These are phyloP conservation scores for Microsporum ferrugineum DNA, from an alignment of 2,329 filamentous ascomycete genomes.

Conservation along the genomic window DNA sequence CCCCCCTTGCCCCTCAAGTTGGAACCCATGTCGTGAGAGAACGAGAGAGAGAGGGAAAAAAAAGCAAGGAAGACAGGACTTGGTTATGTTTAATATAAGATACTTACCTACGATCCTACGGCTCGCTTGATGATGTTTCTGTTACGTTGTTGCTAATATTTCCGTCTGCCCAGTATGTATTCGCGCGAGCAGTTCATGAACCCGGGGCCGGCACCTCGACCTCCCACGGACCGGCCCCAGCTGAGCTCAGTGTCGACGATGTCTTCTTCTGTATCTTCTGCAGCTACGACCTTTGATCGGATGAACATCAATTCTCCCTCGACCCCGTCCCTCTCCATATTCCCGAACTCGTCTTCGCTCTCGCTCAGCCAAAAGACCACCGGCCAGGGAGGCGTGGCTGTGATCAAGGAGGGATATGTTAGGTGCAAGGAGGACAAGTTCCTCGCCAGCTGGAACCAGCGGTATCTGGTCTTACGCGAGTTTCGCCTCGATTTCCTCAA, in stretches of 20 bases:
- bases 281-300: conserved; percentile 54
- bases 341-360: conserved; percentile 60
- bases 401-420: conserved; percentile 55
- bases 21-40: not conserved
- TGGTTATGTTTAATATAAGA: too few species aligned
- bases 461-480: conserved; percentile 83
- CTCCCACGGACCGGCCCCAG: conserved; percentile 71
- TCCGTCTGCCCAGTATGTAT: conserved; percentile 40
- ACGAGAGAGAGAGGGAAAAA: not conserved
- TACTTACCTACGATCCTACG: too few species aligned
- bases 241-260: conserved; percentile 68
- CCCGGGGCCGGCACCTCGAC: conserved; percentile 83
- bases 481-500: conserved; percentile 93
- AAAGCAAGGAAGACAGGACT: not conserved
- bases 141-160: not conserved
- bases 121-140: too few species aligned
- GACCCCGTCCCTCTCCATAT: conserved; percentile 46
- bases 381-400: conserved; percentile 55
- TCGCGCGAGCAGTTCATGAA: conserved; percentile 75
- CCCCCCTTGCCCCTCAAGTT: not conserved
- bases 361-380: conserved; percentile 53
- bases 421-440: conserved; percentile 66
- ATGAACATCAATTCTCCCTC: conserved; percentile 59
- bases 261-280: conserved; percentile 61
- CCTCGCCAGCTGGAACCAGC: conserved; percentile 77